phyloP scores from a whole-genome alignment of 2,329 filamentous ascomycete genomes.

The Neonectria ditissima region DNA sequence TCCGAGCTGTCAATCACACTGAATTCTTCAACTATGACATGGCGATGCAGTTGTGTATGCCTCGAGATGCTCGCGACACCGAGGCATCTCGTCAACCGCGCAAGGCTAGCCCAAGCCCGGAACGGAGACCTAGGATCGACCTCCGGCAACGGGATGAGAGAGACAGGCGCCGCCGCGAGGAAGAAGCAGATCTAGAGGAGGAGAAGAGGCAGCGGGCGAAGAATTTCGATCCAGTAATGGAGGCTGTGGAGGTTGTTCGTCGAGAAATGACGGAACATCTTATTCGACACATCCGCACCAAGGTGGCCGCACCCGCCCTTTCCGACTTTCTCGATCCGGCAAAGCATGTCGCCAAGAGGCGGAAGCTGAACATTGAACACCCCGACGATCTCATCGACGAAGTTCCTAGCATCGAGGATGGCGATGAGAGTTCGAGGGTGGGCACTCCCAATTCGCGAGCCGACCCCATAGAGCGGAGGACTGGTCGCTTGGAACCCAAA shows the following conservation, averaged over 20 bases:
- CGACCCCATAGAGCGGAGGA: slow-evolving; percentile 71
- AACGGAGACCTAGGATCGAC: slow-evolving; percentile 43
- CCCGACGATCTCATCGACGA: slow-evolving; percentile 68
- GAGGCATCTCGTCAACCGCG: slow-evolving; percentile 41
- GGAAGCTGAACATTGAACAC: slow-evolving; percentile 81
- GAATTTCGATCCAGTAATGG: slow-evolving; percentile 89
- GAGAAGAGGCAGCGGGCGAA: slow-evolving; percentile 90
- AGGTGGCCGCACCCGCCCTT: slow-evolving; percentile 84
- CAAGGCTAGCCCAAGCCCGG: slow-evolving; percentile 53
- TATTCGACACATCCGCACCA: slow-evolving; percentile 87
- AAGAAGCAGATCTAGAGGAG: slow-evolving; percentile 85
- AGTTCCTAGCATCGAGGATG: slow-evolving; percentile 64
- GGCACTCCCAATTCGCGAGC: slow-evolving; percentile 75
- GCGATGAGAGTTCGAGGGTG: slow-evolving; percentile 70
- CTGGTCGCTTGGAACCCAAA: slow-evolving; percentile 66
- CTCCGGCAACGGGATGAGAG: slow-evolving; percentile 65
- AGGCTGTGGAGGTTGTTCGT: slow-evolving; percentile 82
- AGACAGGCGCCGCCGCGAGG: slow-evolving; percentile 75
- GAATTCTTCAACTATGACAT: slow-evolving; percentile 92
- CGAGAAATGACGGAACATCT: slow-evolving; percentile 88
- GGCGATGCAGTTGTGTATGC: slow-evolving; percentile 81
- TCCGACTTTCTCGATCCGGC: slow-evolving; percentile 85
- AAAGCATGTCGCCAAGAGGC: slow-evolving; percentile 82
- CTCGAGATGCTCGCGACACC: slow-evolving; percentile 41
- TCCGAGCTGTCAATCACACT: slow-evolving; percentile 80